These are phyloP conservation scores for Zygosaccharomyces sapae DNA, from an alignment of 1,139 yeast species.

Conservation along the genomic window DNA sequence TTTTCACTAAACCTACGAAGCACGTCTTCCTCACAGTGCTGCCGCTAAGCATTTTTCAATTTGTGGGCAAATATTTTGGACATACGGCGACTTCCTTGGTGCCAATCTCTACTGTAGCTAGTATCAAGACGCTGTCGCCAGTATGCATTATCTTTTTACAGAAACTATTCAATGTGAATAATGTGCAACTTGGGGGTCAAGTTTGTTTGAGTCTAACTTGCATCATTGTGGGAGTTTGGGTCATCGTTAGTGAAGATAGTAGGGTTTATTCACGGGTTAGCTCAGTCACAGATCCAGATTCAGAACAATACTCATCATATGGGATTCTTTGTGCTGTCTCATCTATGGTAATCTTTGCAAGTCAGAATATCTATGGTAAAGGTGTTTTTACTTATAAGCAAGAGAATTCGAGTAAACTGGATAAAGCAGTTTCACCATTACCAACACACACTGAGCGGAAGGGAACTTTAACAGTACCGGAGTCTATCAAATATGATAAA, in stretches of 20 bases:
- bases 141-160: slow-evolving; percentile 77
- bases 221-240: slow-evolving; percentile 37
- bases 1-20: slow-evolving; percentile 36
- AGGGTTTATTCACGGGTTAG: slow-evolving; percentile 9
- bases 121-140: slow-evolving; percentile 89
- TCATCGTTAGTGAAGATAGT: slow-evolving; percentile 35
- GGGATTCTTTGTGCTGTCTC: slow-evolving; percentile 76
- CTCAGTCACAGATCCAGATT: slow-evolving; percentile 1
- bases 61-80: slow-evolving; percentile 83
- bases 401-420: slow-evolving; percentile 9
- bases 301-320: slow-evolving; percentile 43
- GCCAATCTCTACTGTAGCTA: slow-evolving; percentile 91
- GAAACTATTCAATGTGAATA: slow-evolving; percentile 54
- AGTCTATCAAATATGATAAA: slow-evolving; percentile 55
- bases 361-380: slow-evolving; percentile 90
- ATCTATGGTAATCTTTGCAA: slow-evolving; percentile 82
- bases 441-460: slow-evolving; percentile 17
- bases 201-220: slow-evolving; percentile 60
- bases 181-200: slow-evolving; percentile 63
- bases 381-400: slow-evolving; percentile 61
- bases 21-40: slow-evolving; percentile 64
- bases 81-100: slow-evolving; percentile 88
- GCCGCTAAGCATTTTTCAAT: slow-evolving; percentile 91
- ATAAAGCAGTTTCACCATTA: slow-evolving; percentile 22
- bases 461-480: slow-evolving; percentile 6